A percentile compares a stretch with the other conserved stretches of the same genome.
phyloP scores from a whole-genome alignment of 148 eudicot genomes.

The Nepenthes mirabilis region DNA sequence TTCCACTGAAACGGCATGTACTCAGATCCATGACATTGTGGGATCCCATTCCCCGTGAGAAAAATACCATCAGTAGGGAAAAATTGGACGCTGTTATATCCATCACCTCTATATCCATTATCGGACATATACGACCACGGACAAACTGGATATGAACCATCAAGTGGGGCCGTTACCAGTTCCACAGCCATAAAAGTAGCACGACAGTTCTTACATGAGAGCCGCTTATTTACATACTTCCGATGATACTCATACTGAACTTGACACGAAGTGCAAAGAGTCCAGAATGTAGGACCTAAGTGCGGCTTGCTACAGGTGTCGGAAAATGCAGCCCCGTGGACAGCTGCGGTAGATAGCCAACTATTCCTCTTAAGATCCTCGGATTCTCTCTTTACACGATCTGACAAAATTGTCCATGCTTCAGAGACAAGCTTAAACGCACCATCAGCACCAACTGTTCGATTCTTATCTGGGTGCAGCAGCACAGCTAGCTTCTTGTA shows the following conservation, averaged over 20 bases:
- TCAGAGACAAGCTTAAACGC: slow-evolving; percentile 76
- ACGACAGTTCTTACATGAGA: slow-evolving; percentile 90
- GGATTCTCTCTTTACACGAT: slow-evolving; percentile 44
- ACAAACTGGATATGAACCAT: slow-evolving; percentile 60
- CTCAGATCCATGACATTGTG: slow-evolving; percentile 52
- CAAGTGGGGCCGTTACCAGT: slow-evolving; percentile 60
- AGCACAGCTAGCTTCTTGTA: slow-evolving; percentile 64
- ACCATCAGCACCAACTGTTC: slow-evolving; percentile 82
- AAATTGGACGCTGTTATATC: slow-evolving; percentile 29
- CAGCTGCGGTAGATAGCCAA: slow-evolving; percentile 19
- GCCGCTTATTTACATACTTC: slow-evolving; percentile 80
- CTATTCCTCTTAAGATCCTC: slow-evolving; percentile 52
- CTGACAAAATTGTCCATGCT: slow-evolving; percentile 72
- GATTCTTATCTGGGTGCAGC: slow-evolving; percentile 84
- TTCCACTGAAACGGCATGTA: slow-evolving; percentile 61
- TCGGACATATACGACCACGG: slow-evolving; percentile 50
- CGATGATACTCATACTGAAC: slow-evolving; percentile 91
- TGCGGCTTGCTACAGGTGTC: slow-evolving; percentile 24
- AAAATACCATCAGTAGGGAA: slow-evolving; percentile 33
- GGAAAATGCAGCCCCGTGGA: slow-evolving; percentile 21
- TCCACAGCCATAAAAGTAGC: slow-evolving; percentile 83
- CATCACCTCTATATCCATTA: slow-evolving; percentile 55
- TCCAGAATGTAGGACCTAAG: slow-evolving; percentile 87
- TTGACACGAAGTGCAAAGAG: slow-evolving; percentile 89
- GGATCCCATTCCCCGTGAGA: slow-evolving; percentile 37